Conservation (phyloP, 106 monocot genomes). For the Posidonia australis region DNA sequence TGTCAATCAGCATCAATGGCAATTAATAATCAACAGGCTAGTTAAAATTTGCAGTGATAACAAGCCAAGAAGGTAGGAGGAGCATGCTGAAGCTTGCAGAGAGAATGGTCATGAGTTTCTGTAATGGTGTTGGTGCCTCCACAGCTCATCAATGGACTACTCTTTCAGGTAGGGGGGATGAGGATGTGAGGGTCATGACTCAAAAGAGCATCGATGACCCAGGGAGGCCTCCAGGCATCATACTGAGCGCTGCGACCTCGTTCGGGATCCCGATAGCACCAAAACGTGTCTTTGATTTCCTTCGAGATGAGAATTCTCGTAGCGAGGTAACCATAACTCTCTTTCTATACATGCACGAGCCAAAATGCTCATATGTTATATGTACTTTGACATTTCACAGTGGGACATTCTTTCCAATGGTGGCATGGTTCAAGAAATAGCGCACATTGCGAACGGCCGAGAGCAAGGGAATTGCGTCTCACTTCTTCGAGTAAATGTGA, state of each 20-base stretch:
- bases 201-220: slow-evolving; percentile 83
- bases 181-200: slow-evolving; percentile 81
- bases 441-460: slow-evolving; percentile 78
- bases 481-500: slow-evolving; percentile 80
- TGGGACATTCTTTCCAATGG: slow-evolving; percentile 94
- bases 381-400: slow-evolving; percentile 25
- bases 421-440: slow-evolving; percentile 78
- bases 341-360: not conserved
- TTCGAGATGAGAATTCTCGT: slow-evolving; percentile 72
- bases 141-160: slow-evolving; percentile 77
- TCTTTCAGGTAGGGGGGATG: slow-evolving; percentile 59
- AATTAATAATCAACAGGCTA: no score
- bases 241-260: slow-evolving; percentile 81
- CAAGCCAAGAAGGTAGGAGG: slow-evolving; percentile 60
- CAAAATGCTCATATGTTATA: no score
- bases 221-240: slow-evolving; percentile 65
- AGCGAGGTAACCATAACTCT: slow-evolving; percentile 45
- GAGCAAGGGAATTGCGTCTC: slow-evolving; percentile 82
- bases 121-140: slow-evolving; percentile 66
- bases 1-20: no score
- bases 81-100: slow-evolving; percentile 93
- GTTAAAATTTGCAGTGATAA: slow-evolving; percentile 47
- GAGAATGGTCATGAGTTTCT: slow-evolving; percentile 87
- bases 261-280: slow-evolving; percentile 82
- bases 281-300: slow-evolving; percentile 84